A percentile compares a stretch with the other conserved stretches of the same genome.
phyloP scores from a whole-genome alignment of 139 green algal genomes.

The Micractinium conductrix region DNA sequence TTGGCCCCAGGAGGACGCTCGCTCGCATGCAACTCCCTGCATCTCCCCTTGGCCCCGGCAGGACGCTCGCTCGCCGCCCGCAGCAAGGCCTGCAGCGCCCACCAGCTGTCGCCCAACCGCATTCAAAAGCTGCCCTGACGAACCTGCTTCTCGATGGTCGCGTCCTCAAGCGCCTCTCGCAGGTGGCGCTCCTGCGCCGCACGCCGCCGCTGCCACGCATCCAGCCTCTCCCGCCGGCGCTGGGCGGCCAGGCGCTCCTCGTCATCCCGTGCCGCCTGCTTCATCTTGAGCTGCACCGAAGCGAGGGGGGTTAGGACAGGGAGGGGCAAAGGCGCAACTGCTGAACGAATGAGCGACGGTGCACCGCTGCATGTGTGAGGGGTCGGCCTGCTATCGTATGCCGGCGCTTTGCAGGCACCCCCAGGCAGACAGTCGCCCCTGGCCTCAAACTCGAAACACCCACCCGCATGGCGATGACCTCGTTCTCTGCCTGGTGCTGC shows the following conservation, averaged over 20 bases:
- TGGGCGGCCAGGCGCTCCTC: not conserved
- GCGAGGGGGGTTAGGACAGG: too few species aligned
- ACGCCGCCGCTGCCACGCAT: not conserved
- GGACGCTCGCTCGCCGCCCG: not conserved
- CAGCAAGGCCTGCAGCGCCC: not conserved
- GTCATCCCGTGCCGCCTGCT: not conserved
- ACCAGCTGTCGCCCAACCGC: not conserved
- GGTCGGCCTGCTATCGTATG: not conserved
- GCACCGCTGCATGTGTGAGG: not conserved
- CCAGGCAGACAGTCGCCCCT: too few species aligned
- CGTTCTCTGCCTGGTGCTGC: constrained; percentile 14
- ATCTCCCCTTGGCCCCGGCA: not conserved
- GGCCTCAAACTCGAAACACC: too few species aligned
- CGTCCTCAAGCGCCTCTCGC: not conserved
- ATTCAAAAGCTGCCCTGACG: too few species aligned
- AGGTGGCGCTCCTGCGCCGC: not conserved
- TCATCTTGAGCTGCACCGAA: constrained; percentile 14
- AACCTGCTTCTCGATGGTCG: not conserved
- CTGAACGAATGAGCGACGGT: too few species aligned
- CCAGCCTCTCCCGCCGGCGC: not conserved
- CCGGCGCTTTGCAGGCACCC: too few species aligned
- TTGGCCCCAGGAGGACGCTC: not conserved
- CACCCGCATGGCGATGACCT: constrained; percentile 31
- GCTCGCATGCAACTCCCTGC: too few species aligned
- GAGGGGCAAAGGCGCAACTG: too few species aligned